A percentile compares a stretch with the other conserved stretches of the same genome.
phyloP scores from a whole-genome alignment of 2,329 filamentous ascomycete species.

The Diplodia corticola region DNA sequence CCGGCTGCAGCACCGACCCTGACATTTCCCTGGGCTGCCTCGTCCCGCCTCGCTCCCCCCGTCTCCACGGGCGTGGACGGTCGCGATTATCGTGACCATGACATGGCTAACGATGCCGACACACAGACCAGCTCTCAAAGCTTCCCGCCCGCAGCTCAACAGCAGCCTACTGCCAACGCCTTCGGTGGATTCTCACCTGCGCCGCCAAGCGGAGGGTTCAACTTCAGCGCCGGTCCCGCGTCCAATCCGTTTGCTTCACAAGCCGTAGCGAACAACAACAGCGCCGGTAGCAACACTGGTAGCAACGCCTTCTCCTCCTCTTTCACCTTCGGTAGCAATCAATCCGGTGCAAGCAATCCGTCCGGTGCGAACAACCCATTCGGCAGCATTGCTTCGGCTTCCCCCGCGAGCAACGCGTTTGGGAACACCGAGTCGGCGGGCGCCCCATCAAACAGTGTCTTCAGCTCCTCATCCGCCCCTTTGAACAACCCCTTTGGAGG shows the following conservation, averaged over 20 bases:
- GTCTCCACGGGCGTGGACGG: neutral
- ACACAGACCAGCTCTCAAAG: neutral
- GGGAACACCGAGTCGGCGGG: neutral
- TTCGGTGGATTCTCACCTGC: slow-evolving; percentile 3
- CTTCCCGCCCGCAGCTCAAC: slow-evolving; percentile 13
- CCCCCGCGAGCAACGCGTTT: neutral
- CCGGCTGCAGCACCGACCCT: too few species aligned
- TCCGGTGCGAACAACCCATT: neutral
- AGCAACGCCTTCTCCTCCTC: slow-evolving; percentile 27
- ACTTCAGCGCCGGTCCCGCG: slow-evolving; percentile 29
- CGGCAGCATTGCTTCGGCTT: neutral
- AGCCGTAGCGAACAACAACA: slow-evolving; percentile 34
- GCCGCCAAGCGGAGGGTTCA: slow-evolving; percentile 26
- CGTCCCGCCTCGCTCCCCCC: too few species aligned
- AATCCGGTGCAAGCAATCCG: neutral
- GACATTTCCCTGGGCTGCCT: too few species aligned
- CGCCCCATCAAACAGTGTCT: neutral
- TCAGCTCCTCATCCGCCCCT: neutral
- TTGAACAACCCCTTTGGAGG: neutral
- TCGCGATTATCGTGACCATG: too few species aligned
- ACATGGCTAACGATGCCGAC: neutral
- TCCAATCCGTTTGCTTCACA: slow-evolving; percentile 20
- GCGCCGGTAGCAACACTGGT: slow-evolving; percentile 15
- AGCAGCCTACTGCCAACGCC: neutral
- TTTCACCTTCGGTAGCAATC: slow-evolving; percentile 27